Percentiles rank a stretch among this genome's conserved stretches.
Conservation (phyloP, 768 basidiomycete species). For the Lactarius pseudohatsudake region DNA sequence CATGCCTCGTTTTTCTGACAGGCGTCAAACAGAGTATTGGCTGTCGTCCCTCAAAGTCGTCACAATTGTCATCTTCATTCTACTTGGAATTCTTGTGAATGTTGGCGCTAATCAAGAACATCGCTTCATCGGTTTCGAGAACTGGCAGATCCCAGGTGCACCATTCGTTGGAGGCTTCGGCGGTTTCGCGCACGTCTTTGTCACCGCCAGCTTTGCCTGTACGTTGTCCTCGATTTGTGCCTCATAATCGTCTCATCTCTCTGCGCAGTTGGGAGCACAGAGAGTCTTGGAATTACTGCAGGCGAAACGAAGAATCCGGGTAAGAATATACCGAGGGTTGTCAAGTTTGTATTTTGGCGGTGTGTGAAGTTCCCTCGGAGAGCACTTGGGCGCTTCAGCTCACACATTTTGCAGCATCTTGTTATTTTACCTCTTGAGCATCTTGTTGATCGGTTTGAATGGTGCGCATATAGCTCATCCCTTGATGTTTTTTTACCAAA, state of each 20-base stretch:
- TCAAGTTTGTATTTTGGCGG: slow-evolving; percentile 92
- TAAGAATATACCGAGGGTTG: slow-evolving; percentile 82
- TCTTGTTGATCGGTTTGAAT: slow-evolving; percentile 80
- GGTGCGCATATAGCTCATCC: slow-evolving; percentile 42
- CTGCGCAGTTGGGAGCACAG: slow-evolving; percentile 74
- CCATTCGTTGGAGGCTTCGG: slow-evolving; percentile 86
- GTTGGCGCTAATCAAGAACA: slow-evolving; percentile 70
- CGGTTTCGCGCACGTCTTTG: slow-evolving; percentile 78
- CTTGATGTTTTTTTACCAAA: not conserved
- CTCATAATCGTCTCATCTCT: slow-evolving; percentile 8
- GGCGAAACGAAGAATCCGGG: slow-evolving; percentile 90
- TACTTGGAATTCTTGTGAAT: slow-evolving; percentile 79
- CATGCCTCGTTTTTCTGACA: not conserved
- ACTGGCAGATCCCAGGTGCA: slow-evolving; percentile 77
- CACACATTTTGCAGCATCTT: slow-evolving; percentile 55
- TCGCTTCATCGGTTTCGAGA: slow-evolving; percentile 63
- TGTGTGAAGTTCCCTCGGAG: slow-evolving; percentile 33
- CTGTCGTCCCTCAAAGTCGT: slow-evolving; percentile 78
- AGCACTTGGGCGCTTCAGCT: not conserved
- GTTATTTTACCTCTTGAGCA: slow-evolving; percentile 76
- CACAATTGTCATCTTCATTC: slow-evolving; percentile 76
- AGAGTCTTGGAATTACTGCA: slow-evolving; percentile 89
- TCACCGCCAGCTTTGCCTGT: slow-evolving; percentile 87
- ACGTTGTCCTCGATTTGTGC: slow-evolving; percentile 33
- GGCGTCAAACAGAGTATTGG: slow-evolving; percentile 71